A percentile compares a stretch with the other conserved stretches of the same genome.
Conservation (phyloP, 441 rosid species). For the Kokia cookei region DNA sequence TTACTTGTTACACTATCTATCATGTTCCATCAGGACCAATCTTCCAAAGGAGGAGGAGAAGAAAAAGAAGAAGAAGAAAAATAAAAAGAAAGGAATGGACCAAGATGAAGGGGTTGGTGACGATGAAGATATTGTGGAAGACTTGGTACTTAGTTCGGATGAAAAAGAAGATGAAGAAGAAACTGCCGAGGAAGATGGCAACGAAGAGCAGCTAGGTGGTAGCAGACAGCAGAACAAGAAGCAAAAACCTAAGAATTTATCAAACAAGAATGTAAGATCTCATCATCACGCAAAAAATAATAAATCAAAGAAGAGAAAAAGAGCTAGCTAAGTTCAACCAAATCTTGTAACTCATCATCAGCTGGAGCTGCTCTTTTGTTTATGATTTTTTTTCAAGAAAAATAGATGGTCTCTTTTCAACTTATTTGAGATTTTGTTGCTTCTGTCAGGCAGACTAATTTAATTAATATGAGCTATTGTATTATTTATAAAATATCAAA, state of each 20-base stretch:
- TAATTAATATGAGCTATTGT: background rate
- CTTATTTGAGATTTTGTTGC: background rate
- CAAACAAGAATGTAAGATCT: constrained; percentile 17
- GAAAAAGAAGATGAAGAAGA: constrained; percentile 33
- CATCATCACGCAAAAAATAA: constrained; percentile 4
- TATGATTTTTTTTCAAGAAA: background rate
- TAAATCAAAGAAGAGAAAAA: constrained; percentile 27
- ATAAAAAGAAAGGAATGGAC: constrained; percentile 23
- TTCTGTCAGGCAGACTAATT: background rate
- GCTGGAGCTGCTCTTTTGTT: background rate
- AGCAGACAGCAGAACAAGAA: constrained; percentile 17
- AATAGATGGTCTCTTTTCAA: background rate
- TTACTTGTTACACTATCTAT: background rate
- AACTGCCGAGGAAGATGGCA: constrained; percentile 21
- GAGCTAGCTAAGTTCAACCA: background rate
- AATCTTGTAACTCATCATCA: background rate
- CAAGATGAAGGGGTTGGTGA: constrained; percentile 27
- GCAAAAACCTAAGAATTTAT: constrained; percentile 13
- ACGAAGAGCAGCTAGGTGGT: constrained; percentile 4
- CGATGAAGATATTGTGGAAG: constrained; percentile 88
- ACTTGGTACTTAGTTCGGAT: constrained; percentile 81
- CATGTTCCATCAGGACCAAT: constrained; percentile 31
- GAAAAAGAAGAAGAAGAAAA: constrained; percentile 44
- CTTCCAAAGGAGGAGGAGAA: constrained; percentile 42
- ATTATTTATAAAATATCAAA: background rate